Evolutionary conservation across 2,329 filamentous ascomycete genomes (phyloP), one percentile per base, ranked within the genome.

Genomic region (Epichloe sylvatica): DNA sequence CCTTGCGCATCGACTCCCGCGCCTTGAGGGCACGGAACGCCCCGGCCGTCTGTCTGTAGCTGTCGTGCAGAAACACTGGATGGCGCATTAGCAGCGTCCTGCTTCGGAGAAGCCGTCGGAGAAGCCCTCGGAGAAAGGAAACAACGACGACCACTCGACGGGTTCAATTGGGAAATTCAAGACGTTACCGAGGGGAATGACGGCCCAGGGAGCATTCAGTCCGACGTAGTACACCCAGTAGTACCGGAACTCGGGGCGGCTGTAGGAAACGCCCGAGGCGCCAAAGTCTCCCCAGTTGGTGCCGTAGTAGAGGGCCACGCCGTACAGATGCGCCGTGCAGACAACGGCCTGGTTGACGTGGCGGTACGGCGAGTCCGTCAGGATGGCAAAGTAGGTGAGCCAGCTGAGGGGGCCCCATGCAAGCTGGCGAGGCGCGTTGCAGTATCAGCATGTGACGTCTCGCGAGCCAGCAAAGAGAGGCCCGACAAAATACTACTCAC

Each of bases 171-270:
- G 4, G 23, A 1, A 19, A 19, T 19, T 23, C 21, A 23, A 5
- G 4, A 38, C 6, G 71, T 76, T 57, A 80, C 77, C 58, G 2
- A 67, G 56, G 5, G 80, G 80, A 23, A 81, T 69, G 1, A 80
- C 55, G 1, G 69, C 73, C 80, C 80, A 83, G 0, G 78, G 76
- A 15, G 71, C 59, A 57, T 83, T 83, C 60, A 81, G 74, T 2
- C 73, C 74, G 5, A 77, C 66, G 53, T 79, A 83, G 56, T 83
- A 83, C 17, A 77, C 66, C 78, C 78, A 83, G 56, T 76, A 80
- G 56, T 83, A 83, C 33, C 76, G 59, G 21, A 68, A 64, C 62
- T 83, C 80, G 1, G 79, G 79, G 23, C 80, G 70, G 55, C 74
- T 78, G 57, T 78, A 75, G 19, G 66, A 67, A 21, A 69, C 62